Percentiles rank a stretch among this genome's conserved stretches.
phyloP scores from a whole-genome alignment of 148 eudicot species.

The Rhododendron mucronatum region DNA sequence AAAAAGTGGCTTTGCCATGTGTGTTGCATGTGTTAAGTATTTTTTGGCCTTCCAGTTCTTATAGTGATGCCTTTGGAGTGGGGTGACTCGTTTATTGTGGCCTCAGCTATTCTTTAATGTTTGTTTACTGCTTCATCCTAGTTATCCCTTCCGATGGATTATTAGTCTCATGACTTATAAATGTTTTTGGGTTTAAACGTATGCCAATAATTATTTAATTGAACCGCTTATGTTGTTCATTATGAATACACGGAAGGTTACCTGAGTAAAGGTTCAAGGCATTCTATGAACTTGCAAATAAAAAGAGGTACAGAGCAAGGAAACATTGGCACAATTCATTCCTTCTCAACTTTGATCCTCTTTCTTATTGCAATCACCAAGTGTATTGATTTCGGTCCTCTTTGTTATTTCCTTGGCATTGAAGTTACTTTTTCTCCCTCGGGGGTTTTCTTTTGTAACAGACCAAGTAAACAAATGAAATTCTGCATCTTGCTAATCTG shows the following conservation, averaged over 20 bases:
- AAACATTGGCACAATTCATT: background rate
- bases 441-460: background rate
- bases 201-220: background rate
- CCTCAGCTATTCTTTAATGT: background rate
- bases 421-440: background rate
- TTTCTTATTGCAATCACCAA: background rate
- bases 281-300: background rate
- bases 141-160: background rate
- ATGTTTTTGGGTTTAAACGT: background rate
- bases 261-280: background rate
- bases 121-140: background rate
- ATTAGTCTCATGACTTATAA: background rate
- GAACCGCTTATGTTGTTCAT: background rate
- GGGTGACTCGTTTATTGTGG: background rate
- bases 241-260: background rate
- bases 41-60: background rate
- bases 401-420: background rate
- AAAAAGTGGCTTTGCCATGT: background rate
- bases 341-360: background rate
- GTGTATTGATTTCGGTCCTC: background rate
- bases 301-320: background rate
- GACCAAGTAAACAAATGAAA: background rate
- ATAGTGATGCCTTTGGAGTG: background rate
- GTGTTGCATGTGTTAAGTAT: background rate
- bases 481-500: background rate